A percentile compares a stretch with the other conserved stretches of the same genome.
These are phyloP conservation scores for Salisapilia sapeloensis DNA, from an alignment of 352 stramenopile genomes.

Conservation along the genomic window DNA sequence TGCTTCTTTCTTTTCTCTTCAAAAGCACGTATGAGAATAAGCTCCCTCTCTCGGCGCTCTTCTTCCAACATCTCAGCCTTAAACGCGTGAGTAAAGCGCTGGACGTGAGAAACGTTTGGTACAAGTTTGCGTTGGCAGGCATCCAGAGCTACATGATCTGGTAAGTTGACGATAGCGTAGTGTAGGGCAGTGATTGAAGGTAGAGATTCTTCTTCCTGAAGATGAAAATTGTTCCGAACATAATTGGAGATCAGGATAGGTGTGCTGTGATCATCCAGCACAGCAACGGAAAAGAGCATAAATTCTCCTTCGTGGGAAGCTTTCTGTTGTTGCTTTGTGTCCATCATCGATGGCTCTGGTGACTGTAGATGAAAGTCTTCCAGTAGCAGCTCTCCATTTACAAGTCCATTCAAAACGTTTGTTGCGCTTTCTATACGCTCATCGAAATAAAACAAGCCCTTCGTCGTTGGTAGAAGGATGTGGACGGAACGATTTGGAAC, in stretches of 20 bases:
- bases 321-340: slow-evolving; percentile 1
- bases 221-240: slow-evolving; percentile 52
- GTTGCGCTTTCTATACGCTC: slow-evolving; percentile 41
- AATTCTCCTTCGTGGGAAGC: slow-evolving; percentile 14
- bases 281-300: slow-evolving; percentile 48
- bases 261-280: slow-evolving; percentile 32
- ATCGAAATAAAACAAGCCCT: slow-evolving; percentile 52
- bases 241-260: slow-evolving; percentile 46
- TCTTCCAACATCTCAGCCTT: slow-evolving; percentile 24
- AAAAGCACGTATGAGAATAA: slow-evolving; percentile 23
- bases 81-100: slow-evolving; percentile 18
- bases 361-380: slow-evolving; percentile 44
- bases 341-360: slow-evolving; percentile 2
- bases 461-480: slow-evolving; percentile 41
- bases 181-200: slow-evolving; percentile 7
- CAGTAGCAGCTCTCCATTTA: slow-evolving; percentile 42
- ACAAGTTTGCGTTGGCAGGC: slow-evolving; percentile 33
- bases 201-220: slow-evolving; percentile 10
- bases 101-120: slow-evolving; percentile 33
- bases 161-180: slow-evolving; percentile 7
- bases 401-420: slow-evolving; percentile 35
- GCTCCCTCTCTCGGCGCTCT: slow-evolving; percentile 26
- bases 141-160: slow-evolving; percentile 23
- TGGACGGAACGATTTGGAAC: slow-evolving; percentile 38
- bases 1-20: slow-evolving; percentile 34